Evolutionary conservation across 192 early-diverging fungal species (phyloP), one percentile per base, ranked within the genome.

Genomic region (Phlyctochytrium planicorne): DNA sequence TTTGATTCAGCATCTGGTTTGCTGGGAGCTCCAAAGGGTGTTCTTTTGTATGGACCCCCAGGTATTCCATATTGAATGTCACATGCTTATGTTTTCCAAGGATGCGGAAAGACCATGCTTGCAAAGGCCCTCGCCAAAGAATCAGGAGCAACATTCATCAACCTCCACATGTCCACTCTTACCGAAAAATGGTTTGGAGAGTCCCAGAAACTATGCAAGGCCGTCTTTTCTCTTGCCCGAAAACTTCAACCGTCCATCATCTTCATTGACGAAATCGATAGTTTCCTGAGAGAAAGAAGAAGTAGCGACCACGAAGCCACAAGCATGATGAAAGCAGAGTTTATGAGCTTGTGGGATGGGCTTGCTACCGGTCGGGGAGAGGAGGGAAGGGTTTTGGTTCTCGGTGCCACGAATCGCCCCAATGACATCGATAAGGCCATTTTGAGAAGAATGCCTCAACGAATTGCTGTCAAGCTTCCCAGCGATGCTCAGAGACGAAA

Each of bases 211-310:
- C 83, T 99, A 24, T 90, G 93, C 14, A 82, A 91, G 10, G 97
- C 92, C 0, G 80, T 99, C 36, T 99, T 99, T 71, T 89, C 93
- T 1, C 78, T 98, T 32, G 97, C 97, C 1, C 80, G 86, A 53
- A 99, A 99, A 79, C 83, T 99, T 36, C 88, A 96, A 71, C 97
- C 97, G 0, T 80, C 88, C 29, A 99, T 99, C 62, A 90, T 99
- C 25, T 99, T 99, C 74, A 99, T 99, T 75, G 97, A 99, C 80
- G 97, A 99, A 74, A 98, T 99, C 59, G 97, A 99, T 74, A 92
- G 92, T 14, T 98, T 99, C 75, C 73, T 99, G 68, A 84, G 95
- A 27, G 95, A 97, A 53, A 85, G 95, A 83, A 70, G 91, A 84
- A 73, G 69, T 52, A 88, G 82, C 40, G 97, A 99, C 76, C 95